These are phyloP conservation scores for Hypoxylon fragiforme DNA, from an alignment of 495 filamentous ascomycete species.

Conservation along the genomic window DNA sequence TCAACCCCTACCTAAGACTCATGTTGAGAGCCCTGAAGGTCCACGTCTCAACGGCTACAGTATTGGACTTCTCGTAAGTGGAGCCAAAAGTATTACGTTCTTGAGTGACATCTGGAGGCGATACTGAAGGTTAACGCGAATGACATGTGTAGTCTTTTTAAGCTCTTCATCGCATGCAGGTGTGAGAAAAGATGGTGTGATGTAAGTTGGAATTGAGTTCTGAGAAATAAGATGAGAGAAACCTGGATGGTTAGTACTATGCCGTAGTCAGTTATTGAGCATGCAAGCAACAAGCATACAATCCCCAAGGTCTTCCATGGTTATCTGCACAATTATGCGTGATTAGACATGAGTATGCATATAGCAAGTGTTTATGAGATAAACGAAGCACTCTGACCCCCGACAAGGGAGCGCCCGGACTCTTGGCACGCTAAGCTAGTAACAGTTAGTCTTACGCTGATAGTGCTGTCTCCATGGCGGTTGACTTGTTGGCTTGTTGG, in stretches of 20 bases:
- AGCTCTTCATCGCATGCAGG: constrained; percentile 8
- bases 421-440: constrained; percentile 24
- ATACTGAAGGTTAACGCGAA: not conserved
- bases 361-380: constrained; percentile 8
- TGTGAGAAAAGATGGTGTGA: constrained; percentile 8
- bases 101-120: not conserved
- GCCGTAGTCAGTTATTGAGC: too few relatives aligned
- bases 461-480: constrained; percentile 20
- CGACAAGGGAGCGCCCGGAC: constrained; percentile 25
- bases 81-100: too few relatives aligned
- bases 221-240: not conserved
- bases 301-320: constrained; percentile 2
- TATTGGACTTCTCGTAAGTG: too few relatives aligned
- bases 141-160: constrained; percentile 8
- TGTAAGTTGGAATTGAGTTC: constrained; percentile 12
- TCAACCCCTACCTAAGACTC: too few relatives aligned
- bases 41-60: too few relatives aligned
- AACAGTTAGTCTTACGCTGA: constrained; percentile 15
- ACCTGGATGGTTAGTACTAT: too few relatives aligned
- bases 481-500: constrained; percentile 12
- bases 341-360: constrained; percentile 14
- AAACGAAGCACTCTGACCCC: constrained; percentile 21
- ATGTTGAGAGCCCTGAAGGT: too few relatives aligned
- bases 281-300: too few relatives aligned
- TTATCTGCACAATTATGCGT: constrained; percentile 13